Percentiles rank a stretch among this genome's conserved stretches.
phyloP scores from a whole-genome alignment of 2,329 filamentous ascomycete genomes.

The Apiospora sp. region DNA sequence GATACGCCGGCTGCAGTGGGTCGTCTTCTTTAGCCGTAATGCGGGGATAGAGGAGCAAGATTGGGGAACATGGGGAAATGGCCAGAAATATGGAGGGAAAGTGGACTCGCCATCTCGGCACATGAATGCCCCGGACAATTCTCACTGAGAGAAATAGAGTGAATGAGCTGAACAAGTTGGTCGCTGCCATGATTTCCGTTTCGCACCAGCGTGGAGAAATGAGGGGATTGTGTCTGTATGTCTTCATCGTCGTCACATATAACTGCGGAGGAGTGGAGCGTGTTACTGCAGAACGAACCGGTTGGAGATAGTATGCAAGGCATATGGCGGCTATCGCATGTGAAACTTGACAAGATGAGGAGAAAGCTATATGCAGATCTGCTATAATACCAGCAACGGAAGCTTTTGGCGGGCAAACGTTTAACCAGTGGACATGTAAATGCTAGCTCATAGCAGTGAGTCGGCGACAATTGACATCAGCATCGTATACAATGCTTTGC shows the following conservation, averaged over 20 bases:
- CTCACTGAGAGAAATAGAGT: too few relatives aligned
- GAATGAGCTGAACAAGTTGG: background rate
- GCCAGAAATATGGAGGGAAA: background rate
- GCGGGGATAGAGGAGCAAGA: constrained; percentile 8
- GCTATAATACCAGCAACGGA: background rate
- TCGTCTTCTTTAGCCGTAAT: constrained; percentile 18
- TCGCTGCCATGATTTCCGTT: background rate
- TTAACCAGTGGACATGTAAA: background rate
- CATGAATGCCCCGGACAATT: background rate
- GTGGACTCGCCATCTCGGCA: constrained; percentile 6
- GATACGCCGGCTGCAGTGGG: background rate
- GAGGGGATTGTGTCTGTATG: background rate
- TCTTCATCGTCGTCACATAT: background rate
- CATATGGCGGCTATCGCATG: background rate
- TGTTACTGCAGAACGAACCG: background rate
- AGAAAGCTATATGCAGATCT: constrained; percentile 8
- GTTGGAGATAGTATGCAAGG: background rate
- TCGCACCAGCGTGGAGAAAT: background rate
- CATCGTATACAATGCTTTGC: constrained; percentile 35
- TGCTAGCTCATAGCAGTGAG: background rate
- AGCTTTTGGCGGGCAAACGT: background rate
- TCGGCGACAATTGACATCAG: background rate
- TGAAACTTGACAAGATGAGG: background rate
- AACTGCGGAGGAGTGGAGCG: constrained; percentile 5
- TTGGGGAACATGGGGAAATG: constrained; percentile 22